Evolutionary conservation across 306 rosid species (phyloP).

Genomic region (Castanea mollissima): DNA sequence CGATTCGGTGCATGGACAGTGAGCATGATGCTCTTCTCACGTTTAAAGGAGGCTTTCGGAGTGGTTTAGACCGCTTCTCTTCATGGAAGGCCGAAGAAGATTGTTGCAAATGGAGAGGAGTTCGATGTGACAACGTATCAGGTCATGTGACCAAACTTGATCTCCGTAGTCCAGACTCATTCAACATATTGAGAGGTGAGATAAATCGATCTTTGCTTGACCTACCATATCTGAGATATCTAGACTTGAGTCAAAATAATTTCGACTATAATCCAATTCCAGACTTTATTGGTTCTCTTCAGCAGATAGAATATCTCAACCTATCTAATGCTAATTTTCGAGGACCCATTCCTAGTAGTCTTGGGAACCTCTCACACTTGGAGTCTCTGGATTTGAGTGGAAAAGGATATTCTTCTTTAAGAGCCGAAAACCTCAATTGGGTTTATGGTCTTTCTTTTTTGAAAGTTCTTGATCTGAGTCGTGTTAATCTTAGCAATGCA

Average conservation of each 20-base stretch:
- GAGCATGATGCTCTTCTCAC: slow-evolving; percentile 23
- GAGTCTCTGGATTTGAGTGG: slow-evolving; percentile 22
- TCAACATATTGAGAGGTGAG: not conserved
- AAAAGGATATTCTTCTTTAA: not conserved
- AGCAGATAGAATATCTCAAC: slow-evolving; percentile 17
- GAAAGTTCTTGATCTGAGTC: not conserved
- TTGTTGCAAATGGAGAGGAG: slow-evolving; percentile 32
- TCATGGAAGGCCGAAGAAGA: slow-evolving; percentile 8
- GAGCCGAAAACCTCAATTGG: slow-evolving; percentile 8
- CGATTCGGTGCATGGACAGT: not conserved
- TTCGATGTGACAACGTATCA: slow-evolving; percentile 22
- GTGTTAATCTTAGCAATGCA: not conserved
- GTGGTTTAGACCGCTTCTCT: slow-evolving; percentile 11
- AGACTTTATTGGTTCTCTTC: slow-evolving; percentile 12
- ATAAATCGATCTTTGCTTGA: slow-evolving; percentile 14
- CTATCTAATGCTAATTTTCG: slow-evolving; percentile 15
- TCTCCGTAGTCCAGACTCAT: slow-evolving; percentile 1
- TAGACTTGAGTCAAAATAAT: slow-evolving; percentile 23
- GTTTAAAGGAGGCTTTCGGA: slow-evolving; percentile 13
- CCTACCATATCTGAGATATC: slow-evolving; percentile 13
- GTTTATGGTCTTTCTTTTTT: not conserved
- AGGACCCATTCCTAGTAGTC: slow-evolving; percentile 2
- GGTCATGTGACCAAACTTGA: slow-evolving; percentile 32
- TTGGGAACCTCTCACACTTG: slow-evolving; percentile 20
- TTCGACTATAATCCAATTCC: slow-evolving; percentile 8